These are phyloP conservation scores for Tetrahymena borealis DNA, from an alignment of 73 alveolate species.

Conservation along the genomic window DNA sequence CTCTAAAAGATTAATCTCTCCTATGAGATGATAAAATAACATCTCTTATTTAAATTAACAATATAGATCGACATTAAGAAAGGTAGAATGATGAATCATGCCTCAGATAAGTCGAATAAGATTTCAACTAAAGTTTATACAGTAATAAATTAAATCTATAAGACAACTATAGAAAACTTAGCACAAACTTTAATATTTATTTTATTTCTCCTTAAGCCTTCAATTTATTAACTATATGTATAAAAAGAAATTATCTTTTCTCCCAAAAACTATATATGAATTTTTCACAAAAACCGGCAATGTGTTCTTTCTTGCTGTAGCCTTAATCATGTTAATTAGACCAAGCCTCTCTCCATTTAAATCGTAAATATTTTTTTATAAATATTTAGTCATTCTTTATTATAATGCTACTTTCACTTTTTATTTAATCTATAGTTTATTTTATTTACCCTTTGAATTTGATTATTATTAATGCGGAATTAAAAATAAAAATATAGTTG, in stretches of 20 bases:
- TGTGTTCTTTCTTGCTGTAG: conserved; percentile 13
- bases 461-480: not conserved
- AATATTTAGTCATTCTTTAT: not conserved
- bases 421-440: no score
- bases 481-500: conserved; percentile 1
- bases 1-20: no score
- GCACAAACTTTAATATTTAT: no score
- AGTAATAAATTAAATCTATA: not conserved
- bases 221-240: not conserved
- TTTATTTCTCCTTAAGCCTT: not conserved
- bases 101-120: not conserved
- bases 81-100: not conserved
- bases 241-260: conserved; percentile 11
- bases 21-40: no score
- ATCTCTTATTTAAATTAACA: no score
- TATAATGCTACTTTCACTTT: not conserved
- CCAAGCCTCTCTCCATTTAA: conserved; percentile 23
- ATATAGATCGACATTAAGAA: not conserved
- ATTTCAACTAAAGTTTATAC: not conserved
- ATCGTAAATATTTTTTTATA: conserved; percentile 9
- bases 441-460: not conserved
- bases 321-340: conserved; percentile 28
- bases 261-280: conserved; percentile 6
- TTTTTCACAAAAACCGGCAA: conserved; percentile 12
- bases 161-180: no score